Evolutionary conservation across 1,284 basidiomycete genomes (phyloP), one percentile per base, ranked within the genome.

Genomic region (Pisolithus thermaeus): DNA sequence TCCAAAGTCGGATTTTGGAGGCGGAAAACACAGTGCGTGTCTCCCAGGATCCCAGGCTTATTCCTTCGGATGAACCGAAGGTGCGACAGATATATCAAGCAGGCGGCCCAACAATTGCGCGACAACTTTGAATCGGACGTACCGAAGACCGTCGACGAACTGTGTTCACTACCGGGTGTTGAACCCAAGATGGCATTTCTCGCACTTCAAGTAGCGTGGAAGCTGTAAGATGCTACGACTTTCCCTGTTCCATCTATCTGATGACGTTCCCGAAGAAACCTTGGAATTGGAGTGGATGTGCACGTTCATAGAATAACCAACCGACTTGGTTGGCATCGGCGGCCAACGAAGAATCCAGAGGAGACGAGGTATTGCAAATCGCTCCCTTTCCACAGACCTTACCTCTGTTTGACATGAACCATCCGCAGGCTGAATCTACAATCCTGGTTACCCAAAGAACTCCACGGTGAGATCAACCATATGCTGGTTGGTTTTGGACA

Each of bases 271-370:
- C 47, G 25, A 59, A 92, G 91, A 44, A 95, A 97, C 59, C 76
- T 81, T 16, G 96, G 95, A 0, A 97, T 99, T 37, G 96, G 96
- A 0, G 95, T 98, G 0, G 96, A 98, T 61, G 88, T 92, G 0
- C 94, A 99, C 63, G 96, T 99, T 1, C 94, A 98, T 60, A 77
- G 96, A 1, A 95, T 98, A 52, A 92, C 93, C 12, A 96, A 97
- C 61, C 78, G 94, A 18, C 70, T 98, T 0, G 85, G 89, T 22
- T 98, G 96, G 96, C 92, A 97, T 67, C 80, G 81, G 50, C 82
- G 79, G 3, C 81, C 82, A 4, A 96, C 93, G 0, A 91, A 86
- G 59, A 88, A 77, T 2, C 90, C 96, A 0, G 95, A 98, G 66
- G 81, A 90, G 62, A 97, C 96, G 0, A 74, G 91, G 87, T 86